Conservation (phyloP, 2,329 filamentous ascomycete species). For the Botryotinia globosa region DNA sequence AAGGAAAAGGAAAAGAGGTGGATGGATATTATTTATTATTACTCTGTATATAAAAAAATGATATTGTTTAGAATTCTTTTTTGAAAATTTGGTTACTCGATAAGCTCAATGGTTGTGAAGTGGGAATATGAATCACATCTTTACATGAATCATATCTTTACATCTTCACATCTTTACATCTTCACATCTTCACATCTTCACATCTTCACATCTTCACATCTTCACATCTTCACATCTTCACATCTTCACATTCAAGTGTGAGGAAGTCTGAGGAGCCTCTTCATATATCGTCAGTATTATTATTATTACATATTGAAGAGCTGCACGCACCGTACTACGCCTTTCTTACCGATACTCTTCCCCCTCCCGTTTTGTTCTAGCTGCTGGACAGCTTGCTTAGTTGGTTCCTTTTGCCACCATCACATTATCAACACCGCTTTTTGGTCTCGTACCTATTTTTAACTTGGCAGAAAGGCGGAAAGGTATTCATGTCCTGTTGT, state of each 20-base stretch:
- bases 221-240: slow-evolving; percentile 1
- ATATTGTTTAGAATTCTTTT: not conserved
- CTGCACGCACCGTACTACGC: slow-evolving; percentile 8
- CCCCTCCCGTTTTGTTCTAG: not conserved
- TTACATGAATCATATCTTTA: slow-evolving; percentile 5
- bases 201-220: slow-evolving; percentile 4
- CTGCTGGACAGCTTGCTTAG: slow-evolving; percentile 12
- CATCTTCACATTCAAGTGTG: not conserved
- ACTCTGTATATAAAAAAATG: too few relatives aligned
- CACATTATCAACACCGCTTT: slow-evolving; percentile 13
- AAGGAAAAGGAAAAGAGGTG: not conserved
- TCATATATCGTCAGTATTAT: not conserved
- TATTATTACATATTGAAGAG: not conserved
- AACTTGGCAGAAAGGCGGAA: slow-evolving; percentile 10
- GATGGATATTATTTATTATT: not conserved
- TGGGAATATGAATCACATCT: slow-evolving; percentile 5
- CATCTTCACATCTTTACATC: not conserved
- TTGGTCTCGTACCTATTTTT: slow-evolving; percentile 9
- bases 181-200: slow-evolving; percentile 7
- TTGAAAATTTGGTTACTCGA: not conserved
- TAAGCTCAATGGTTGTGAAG: not conserved
- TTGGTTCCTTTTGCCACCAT: slow-evolving; percentile 12
- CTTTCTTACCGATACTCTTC: slow-evolving; percentile 15
- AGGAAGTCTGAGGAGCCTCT: not conserved
- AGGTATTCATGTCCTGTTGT: slow-evolving; percentile 17